phyloP scores from a whole-genome alignment of 2,329 filamentous ascomycete species.

The Sporothrix humicola region DNA sequence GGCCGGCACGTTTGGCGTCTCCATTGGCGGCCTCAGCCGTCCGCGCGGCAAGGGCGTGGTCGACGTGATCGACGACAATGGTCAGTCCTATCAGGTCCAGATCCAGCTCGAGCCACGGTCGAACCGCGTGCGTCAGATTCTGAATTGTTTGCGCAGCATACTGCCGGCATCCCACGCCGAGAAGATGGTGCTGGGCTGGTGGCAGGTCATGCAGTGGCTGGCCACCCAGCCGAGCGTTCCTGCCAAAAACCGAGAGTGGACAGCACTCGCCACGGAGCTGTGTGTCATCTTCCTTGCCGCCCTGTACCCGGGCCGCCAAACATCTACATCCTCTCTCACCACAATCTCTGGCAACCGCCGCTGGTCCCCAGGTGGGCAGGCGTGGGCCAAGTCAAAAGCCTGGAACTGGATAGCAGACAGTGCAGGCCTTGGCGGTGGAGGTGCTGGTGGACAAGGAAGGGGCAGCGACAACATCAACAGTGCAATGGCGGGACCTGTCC shows the following conservation, averaged over 20 bases:
- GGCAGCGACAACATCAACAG: neutral
- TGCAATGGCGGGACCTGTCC: conserved; percentile 58
- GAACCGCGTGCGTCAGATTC: conserved; percentile 63
- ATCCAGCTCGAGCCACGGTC: conserved; percentile 70
- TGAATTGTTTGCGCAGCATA: conserved; percentile 68
- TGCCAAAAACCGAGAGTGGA: conserved; percentile 68
- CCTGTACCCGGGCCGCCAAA: neutral
- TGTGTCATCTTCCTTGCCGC: conserved; percentile 63
- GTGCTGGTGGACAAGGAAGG: neutral
- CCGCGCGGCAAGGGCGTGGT: conserved; percentile 65
- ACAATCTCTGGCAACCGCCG: conserved; percentile 17
- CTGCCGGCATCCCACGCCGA: conserved; percentile 63
- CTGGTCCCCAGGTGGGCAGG: neutral
- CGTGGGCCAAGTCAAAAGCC: conserved; percentile 29
- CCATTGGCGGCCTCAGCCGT: conserved; percentile 62
- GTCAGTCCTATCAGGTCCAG: conserved; percentile 67
- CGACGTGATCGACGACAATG: conserved; percentile 68
- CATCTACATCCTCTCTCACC: conserved; percentile 8
- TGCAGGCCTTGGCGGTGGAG: conserved; percentile 41
- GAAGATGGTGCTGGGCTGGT: conserved; percentile 72
- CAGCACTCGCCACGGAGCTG: conserved; percentile 67
- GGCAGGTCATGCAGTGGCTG: conserved; percentile 75
- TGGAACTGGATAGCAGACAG: conserved; percentile 44
- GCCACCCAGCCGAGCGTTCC: conserved; percentile 45
- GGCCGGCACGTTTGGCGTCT: conserved; percentile 46